These are phyloP conservation scores for Cytospora piceae DNA, from an alignment of 2,329 filamentous ascomycete species.

Conservation along the genomic window DNA sequence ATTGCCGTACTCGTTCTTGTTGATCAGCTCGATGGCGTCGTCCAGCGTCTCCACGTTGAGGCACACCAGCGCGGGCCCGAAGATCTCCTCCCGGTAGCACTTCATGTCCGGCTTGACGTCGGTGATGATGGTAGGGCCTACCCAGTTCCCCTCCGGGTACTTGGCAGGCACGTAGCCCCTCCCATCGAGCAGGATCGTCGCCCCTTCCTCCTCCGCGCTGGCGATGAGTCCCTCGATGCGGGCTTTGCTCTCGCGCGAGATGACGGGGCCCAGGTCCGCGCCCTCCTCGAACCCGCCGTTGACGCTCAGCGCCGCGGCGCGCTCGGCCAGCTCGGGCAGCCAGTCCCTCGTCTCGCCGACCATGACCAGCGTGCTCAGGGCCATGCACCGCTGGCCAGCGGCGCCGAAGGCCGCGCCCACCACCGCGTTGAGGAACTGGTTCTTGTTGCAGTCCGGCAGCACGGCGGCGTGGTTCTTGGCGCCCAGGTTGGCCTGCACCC, in stretches of 20 bases:
- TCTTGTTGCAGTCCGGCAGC: constrained; percentile 86
- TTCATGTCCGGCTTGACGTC: constrained; percentile 80
- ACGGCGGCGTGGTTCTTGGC: constrained; percentile 89
- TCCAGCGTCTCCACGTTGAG: constrained; percentile 78
- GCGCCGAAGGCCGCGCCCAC: constrained; percentile 84
- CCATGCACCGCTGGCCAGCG: constrained; percentile 86
- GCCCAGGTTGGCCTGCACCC: constrained; percentile 84
- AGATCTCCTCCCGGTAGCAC: constrained; percentile 86
- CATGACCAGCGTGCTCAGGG: constrained; percentile 79
- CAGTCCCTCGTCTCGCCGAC: constrained; percentile 85
- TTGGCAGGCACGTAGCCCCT: constrained; percentile 74
- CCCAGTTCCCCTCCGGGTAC: constrained; percentile 85
- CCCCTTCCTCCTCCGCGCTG: constrained; percentile 78
- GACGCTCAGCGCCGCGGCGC: constrained; percentile 72
- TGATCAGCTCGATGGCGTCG: constrained; percentile 80
- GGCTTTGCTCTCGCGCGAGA: constrained; percentile 76
- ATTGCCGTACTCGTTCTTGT: constrained; percentile 85
- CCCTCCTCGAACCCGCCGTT: constrained; percentile 82
- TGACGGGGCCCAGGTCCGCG: constrained; percentile 80
- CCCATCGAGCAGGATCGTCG: constrained; percentile 81
- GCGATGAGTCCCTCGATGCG: constrained; percentile 77
- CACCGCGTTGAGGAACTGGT: constrained; percentile 84
- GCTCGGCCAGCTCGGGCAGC: constrained; percentile 77
- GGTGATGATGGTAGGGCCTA: constrained; percentile 81
- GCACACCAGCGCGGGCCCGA: constrained; percentile 82